These are phyloP conservation scores for Xylaria intraflava DNA, from an alignment of 495 filamentous ascomycete genomes.

Conservation along the genomic window DNA sequence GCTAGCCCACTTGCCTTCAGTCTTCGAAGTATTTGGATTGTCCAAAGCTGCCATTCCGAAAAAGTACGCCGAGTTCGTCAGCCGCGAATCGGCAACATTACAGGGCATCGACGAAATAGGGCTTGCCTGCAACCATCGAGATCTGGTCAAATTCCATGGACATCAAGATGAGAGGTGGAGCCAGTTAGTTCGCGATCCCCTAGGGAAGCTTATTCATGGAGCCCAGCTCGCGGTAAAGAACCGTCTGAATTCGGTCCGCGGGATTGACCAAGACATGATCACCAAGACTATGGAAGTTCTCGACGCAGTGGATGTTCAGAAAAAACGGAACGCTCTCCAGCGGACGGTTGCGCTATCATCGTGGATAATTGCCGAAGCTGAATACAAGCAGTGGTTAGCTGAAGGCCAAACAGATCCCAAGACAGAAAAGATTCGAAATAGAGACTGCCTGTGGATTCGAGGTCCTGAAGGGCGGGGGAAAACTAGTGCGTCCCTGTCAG, in stretches of 20 bases:
- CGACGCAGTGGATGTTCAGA: slow-evolving; percentile 19
- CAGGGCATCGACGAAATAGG: slow-evolving; percentile 23
- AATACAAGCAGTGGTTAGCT: slow-evolving; percentile 27
- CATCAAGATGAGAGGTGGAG: slow-evolving; percentile 26
- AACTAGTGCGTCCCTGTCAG: slow-evolving; percentile 28
- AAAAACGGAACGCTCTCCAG: slow-evolving; percentile 23
- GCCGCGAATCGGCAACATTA: slow-evolving; percentile 30
- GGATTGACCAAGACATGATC: slow-evolving; percentile 26
- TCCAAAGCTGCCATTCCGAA: slow-evolving; percentile 21
- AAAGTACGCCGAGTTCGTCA: slow-evolving; percentile 25
- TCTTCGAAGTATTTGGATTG: slow-evolving; percentile 21
- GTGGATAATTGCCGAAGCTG: slow-evolving; percentile 28
- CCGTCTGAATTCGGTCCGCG: slow-evolving; percentile 26
- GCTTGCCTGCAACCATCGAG: slow-evolving; percentile 27
- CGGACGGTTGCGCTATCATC: slow-evolving; percentile 25
- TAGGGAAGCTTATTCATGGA: slow-evolving; percentile 27
- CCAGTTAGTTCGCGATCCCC: slow-evolving; percentile 24
- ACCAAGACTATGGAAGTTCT: slow-evolving; percentile 23
- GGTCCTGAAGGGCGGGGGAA: slow-evolving; percentile 35
- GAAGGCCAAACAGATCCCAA: slow-evolving; percentile 3
- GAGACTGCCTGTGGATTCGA: slow-evolving; percentile 29
- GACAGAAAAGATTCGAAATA: not conserved
- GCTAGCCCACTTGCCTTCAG: slow-evolving; percentile 18
- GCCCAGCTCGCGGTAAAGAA: slow-evolving; percentile 29
- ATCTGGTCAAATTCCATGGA: slow-evolving; percentile 31